Evolutionary conservation across 73 alveolate species (phyloP).

Genomic region (Uronychia setigera): DNA sequence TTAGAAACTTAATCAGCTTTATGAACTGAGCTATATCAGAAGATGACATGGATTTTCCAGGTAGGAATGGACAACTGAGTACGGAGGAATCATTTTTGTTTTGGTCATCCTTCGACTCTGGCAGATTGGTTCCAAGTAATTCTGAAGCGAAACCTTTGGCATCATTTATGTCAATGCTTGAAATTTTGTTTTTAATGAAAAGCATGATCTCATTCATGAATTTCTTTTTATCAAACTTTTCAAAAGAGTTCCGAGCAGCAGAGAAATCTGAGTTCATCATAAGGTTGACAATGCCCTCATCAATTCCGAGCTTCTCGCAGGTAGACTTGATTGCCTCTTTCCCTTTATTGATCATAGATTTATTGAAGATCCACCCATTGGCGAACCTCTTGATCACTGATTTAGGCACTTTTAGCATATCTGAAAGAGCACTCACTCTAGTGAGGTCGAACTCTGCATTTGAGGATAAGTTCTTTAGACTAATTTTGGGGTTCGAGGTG

Average conservation of each 20-base stretch:
- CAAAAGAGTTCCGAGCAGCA: not conserved
- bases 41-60: not conserved
- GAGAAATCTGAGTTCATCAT: not conserved
- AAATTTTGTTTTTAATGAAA: not conserved
- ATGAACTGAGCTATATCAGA: not conserved
- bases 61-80: not conserved
- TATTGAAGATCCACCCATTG: constrained; percentile 12
- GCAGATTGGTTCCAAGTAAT: too few species aligned
- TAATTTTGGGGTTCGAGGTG: constrained; percentile 8
- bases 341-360: constrained; percentile 5
- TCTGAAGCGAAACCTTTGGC: not conserved
- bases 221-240: not conserved
- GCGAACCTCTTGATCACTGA: constrained; percentile 10
- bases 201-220: not conserved
- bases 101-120: too few species aligned
- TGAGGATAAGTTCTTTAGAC: not conserved
- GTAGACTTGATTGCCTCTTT: not conserved
- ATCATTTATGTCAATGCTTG: not conserved
- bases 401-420: not conserved
- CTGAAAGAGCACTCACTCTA: constrained; percentile 12
- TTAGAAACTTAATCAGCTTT: not conserved
- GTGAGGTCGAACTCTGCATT: constrained; percentile 14
- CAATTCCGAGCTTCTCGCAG: not conserved
- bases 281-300: not conserved
- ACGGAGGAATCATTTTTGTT: not conserved